Evolutionary conservation across 108 stramenopile species (phyloP).

Genomic region (Discostella pseudostelligera): DNA sequence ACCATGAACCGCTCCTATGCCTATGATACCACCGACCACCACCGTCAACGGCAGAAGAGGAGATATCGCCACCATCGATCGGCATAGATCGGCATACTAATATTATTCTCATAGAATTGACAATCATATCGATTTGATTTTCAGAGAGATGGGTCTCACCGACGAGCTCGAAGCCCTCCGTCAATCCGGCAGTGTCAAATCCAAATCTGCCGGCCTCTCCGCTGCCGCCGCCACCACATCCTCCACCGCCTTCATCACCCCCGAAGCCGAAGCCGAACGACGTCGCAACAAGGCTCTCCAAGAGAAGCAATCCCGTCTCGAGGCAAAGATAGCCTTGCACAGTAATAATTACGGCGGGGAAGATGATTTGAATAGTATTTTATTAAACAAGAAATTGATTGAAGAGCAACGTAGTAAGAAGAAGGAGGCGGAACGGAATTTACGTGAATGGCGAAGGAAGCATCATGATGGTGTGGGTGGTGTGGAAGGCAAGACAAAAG

Average conservation of each 20-base stretch:
- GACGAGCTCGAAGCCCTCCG: slow-evolving; percentile 52
- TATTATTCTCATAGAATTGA: no score
- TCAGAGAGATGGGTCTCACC: slow-evolving; percentile 15
- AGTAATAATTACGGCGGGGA: slow-evolving; percentile 8
- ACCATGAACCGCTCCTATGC: no score
- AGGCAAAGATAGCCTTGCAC: slow-evolving; percentile 17
- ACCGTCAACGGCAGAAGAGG: no score
- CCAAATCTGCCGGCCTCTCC: slow-evolving; percentile 14
- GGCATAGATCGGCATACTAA: no score
- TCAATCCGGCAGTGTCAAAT: slow-evolving; percentile 25
- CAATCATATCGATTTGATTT: no score
- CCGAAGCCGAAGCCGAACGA: slow-evolving; percentile 27
- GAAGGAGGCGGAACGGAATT: slow-evolving; percentile 13
- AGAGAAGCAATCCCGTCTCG: slow-evolving; percentile 21
- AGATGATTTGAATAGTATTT: slow-evolving; percentile 16
- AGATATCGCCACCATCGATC: no score
- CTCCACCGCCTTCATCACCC: slow-evolving; percentile 21
- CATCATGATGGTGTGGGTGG: neutral
- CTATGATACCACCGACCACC: no score
- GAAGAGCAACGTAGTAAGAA: slow-evolving; percentile 18
- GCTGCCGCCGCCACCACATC: slow-evolving; percentile 10
- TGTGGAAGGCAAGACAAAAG: slow-evolving; percentile 3
- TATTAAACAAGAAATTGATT: slow-evolving; percentile 25
- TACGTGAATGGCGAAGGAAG: neutral
- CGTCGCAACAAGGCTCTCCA: slow-evolving; percentile 14